Evolutionary conservation across 345 rosid species (phyloP).

Genomic region (Brassica nigra): DNA sequence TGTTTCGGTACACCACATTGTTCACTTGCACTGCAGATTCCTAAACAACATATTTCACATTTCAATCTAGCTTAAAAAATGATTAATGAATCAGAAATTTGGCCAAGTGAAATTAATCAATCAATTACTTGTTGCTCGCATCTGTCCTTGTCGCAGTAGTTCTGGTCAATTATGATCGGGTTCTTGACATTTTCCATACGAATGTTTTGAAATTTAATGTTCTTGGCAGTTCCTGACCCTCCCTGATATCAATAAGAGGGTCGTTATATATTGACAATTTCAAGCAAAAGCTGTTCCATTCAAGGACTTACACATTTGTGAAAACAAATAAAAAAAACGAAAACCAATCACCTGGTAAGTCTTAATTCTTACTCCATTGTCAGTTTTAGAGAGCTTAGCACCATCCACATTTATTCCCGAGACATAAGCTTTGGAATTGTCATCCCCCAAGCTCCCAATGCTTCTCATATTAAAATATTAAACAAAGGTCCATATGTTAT

Average conservation of each 20-base stretch:
- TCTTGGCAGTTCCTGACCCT: slow-evolving; percentile 82
- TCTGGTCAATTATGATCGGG: slow-evolving; percentile 87
- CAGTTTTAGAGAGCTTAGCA: slow-evolving; percentile 61
- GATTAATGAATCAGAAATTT: neutral
- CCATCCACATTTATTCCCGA: slow-evolving; percentile 63
- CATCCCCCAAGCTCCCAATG: slow-evolving; percentile 79
- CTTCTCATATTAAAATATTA: slow-evolving; percentile 36
- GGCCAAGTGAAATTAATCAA: neutral
- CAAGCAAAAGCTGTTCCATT: neutral
- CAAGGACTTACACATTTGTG: neutral
- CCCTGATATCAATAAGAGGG: slow-evolving; percentile 49
- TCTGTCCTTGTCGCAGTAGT: slow-evolving; percentile 71
- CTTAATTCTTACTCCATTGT: slow-evolving; percentile 87
- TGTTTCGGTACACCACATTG: slow-evolving; percentile 69
- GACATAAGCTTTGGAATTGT: slow-evolving; percentile 58
- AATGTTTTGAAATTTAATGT: slow-evolving; percentile 69
- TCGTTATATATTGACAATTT: neutral
- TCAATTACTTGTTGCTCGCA: slow-evolving; percentile 63
- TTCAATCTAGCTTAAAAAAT: neutral
- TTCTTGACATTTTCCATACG: slow-evolving; percentile 67
- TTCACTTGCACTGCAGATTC: slow-evolving; percentile 67
- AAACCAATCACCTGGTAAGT: slow-evolving; percentile 68
- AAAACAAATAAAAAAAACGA: neutral
- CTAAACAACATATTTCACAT: slow-evolving; percentile 33
- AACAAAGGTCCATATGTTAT: slow-evolving; percentile 2